These are phyloP conservation scores for Ustilago vetiveriae DNA, from an alignment of 1,284 basidiomycete species.

Conservation along the genomic window DNA sequence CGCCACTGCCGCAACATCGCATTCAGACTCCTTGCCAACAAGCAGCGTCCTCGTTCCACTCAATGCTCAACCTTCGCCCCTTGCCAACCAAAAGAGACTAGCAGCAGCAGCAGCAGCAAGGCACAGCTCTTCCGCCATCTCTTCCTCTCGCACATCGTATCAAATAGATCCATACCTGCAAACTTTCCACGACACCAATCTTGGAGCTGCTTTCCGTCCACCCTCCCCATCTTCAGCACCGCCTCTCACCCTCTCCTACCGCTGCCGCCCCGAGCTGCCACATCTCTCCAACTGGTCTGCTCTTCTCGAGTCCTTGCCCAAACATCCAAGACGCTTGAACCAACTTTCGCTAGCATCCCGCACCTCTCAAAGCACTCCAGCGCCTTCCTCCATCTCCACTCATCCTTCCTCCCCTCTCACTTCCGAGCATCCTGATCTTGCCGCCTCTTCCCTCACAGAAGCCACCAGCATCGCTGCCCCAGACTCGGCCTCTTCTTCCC, in stretches of 20 bases:
- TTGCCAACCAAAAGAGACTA: conserved; percentile 12
- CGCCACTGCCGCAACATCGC: too few relatives aligned
- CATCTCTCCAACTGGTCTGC: conserved; percentile 26
- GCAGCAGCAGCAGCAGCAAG: conserved; percentile 9
- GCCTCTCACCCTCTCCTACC: conserved; percentile 48
- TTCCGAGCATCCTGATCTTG: conserved; percentile 32
- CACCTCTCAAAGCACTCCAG: conserved; percentile 23
- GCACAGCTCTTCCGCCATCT: not conserved
- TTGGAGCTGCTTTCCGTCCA: conserved; percentile 31
- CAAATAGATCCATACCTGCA: conserved; percentile 22
- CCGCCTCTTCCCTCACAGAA: conserved; percentile 42
- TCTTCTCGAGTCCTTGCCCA: conserved; percentile 27
- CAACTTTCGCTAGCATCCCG: conserved; percentile 4
- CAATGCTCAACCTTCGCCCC: conserved; percentile 12
- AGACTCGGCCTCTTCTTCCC: conserved; percentile 15
- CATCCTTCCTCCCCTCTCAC: conserved; percentile 33
- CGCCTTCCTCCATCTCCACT: conserved; percentile 39
- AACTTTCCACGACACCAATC: conserved; percentile 7
- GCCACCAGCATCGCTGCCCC: conserved; percentile 33
- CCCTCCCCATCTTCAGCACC: conserved; percentile 44
- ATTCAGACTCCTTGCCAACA: not conserved
- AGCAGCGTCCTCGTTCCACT: conserved; percentile 9
- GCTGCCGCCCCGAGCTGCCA: conserved; percentile 21
- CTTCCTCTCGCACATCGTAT: not conserved
- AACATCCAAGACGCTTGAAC: conserved; percentile 1